Conservation (phyloP, 2,329 filamentous ascomycete species). For the Aspergillus amoenus region DNA sequence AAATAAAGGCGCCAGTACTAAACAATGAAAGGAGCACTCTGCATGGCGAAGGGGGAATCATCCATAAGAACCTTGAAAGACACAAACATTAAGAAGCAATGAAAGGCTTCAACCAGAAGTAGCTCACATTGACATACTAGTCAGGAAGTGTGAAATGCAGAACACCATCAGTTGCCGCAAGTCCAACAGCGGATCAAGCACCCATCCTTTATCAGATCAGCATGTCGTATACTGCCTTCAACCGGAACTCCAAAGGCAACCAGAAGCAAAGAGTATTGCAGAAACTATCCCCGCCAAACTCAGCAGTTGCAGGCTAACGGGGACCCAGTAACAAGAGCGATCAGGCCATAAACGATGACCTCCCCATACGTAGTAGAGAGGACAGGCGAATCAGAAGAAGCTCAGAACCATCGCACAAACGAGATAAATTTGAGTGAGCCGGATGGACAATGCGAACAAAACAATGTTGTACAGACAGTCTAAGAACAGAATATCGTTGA, state of each 20-base stretch:
- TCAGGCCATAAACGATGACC: conserved; percentile 4
- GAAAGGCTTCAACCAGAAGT: conserved; percentile 5
- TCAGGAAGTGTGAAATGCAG: conserved; percentile 3
- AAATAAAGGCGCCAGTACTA: conserved; percentile 12
- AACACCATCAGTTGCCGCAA: background rate
- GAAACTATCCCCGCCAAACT: conserved; percentile 15
- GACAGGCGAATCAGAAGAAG: conserved; percentile 11
- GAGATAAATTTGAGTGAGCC: conserved; percentile 17
- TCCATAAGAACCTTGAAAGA: conserved; percentile 18
- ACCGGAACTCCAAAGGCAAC: conserved; percentile 19
- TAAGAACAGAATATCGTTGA: conserved; percentile 33
- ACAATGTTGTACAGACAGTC: conserved; percentile 38
- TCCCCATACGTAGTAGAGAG: conserved; percentile 6
- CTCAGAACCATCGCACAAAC: background rate
- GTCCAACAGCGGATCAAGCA: background rate
- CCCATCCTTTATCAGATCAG: background rate
- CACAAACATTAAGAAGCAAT: conserved; percentile 10
- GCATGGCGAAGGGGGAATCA: conserved; percentile 31
- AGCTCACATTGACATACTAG: conserved; percentile 12
- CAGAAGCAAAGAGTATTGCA: conserved; percentile 15
- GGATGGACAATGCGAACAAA: conserved; percentile 23
- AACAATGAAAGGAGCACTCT: conserved; percentile 16
- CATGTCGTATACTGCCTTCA: conserved; percentile 12
- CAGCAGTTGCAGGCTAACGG: conserved; percentile 24
- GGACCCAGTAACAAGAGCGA: conserved; percentile 14